Conservation (phyloP, 1,139 yeast species). For the Hyphopichia wangnamkhiaoensis region DNA sequence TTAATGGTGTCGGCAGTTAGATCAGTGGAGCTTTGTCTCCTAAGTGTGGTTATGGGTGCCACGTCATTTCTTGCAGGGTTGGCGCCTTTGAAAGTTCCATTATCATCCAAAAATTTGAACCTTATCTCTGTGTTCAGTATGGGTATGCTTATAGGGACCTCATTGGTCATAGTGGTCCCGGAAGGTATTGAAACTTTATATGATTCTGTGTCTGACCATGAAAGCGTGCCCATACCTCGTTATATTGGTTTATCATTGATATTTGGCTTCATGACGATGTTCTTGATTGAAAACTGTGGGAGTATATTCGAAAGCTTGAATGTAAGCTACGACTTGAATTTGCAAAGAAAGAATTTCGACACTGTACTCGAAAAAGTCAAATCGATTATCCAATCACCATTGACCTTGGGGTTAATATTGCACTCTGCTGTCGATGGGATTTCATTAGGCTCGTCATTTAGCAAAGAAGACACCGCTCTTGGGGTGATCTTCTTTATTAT, state of each 20-base stretch:
- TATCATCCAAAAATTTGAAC: slow-evolving; percentile 18
- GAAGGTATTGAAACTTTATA: slow-evolving; percentile 62
- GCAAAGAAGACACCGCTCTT: slow-evolving; percentile 45
- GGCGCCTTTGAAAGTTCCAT: slow-evolving; percentile 26
- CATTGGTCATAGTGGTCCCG: slow-evolving; percentile 66
- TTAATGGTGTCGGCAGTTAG: not conserved
- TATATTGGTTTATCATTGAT: slow-evolving; percentile 36
- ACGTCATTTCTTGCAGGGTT: slow-evolving; percentile 35
- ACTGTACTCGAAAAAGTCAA: slow-evolving; percentile 10
- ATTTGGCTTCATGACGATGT: slow-evolving; percentile 55
- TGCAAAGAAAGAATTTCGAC: slow-evolving; percentile 1
- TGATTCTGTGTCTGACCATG: slow-evolving; percentile 21
- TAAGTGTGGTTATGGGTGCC: slow-evolving; percentile 25
- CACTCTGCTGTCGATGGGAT: slow-evolving; percentile 77
- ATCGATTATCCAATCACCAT: slow-evolving; percentile 33
- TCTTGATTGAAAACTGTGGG: slow-evolving; percentile 41
- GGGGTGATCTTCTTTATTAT: slow-evolving; percentile 57
- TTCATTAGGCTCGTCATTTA: slow-evolving; percentile 66
- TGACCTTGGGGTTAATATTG: slow-evolving; percentile 62
- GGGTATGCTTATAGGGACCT: slow-evolving; percentile 66
- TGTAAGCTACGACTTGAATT: slow-evolving; percentile 1
- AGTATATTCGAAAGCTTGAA: slow-evolving; percentile 5
- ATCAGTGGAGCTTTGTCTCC: slow-evolving; percentile 1
- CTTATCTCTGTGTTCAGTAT: slow-evolving; percentile 50
- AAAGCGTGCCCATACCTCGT: slow-evolving; percentile 16